Percentiles rank a stretch among this genome's conserved stretches.
Evolutionary conservation across 169 alveolate genomes (phyloP).

Genomic region (Plasmodium inui): DNA sequence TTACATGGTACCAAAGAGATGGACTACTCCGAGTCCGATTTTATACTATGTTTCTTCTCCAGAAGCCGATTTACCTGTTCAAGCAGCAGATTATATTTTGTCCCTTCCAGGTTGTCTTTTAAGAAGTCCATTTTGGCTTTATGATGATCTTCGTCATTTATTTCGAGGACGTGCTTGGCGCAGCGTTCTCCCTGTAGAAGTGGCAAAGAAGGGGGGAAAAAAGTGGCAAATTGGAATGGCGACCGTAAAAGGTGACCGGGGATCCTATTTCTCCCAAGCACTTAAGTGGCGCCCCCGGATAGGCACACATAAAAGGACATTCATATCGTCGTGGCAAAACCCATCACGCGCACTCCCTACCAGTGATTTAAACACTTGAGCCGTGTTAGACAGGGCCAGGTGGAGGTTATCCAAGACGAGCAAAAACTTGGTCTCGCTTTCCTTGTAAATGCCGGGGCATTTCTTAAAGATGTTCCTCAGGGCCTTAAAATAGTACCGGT

Average conservation of each 20-base stretch:
- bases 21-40: conserved; percentile 49
- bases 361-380: conserved; percentile 51
- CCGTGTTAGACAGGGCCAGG: conserved; percentile 4
- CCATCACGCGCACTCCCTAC: conserved; percentile 9
- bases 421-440: conserved; percentile 16
- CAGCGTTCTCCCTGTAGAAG: conserved; percentile 58
- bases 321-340: not conserved
- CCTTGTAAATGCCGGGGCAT: conserved; percentile 29
- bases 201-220: not conserved
- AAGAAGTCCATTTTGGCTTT: conserved; percentile 26
- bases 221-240: not conserved
- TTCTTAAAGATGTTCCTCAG: conserved; percentile 42
- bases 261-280: not conserved
- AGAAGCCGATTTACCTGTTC: conserved; percentile 26
- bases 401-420: conserved; percentile 21
- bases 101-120: conserved; percentile 35
- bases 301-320: not conserved
- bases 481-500: conserved; percentile 59
- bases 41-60: conserved; percentile 22
- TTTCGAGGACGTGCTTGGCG: conserved; percentile 9
- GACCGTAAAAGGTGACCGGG: not conserved
- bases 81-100: conserved; percentile 32
- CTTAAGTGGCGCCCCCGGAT: not conserved
- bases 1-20: not conserved
- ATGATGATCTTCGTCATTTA: conserved; percentile 23